Conservation (phyloP, 768 basidiomycete species). For the Boletus rubescentipes region DNA sequence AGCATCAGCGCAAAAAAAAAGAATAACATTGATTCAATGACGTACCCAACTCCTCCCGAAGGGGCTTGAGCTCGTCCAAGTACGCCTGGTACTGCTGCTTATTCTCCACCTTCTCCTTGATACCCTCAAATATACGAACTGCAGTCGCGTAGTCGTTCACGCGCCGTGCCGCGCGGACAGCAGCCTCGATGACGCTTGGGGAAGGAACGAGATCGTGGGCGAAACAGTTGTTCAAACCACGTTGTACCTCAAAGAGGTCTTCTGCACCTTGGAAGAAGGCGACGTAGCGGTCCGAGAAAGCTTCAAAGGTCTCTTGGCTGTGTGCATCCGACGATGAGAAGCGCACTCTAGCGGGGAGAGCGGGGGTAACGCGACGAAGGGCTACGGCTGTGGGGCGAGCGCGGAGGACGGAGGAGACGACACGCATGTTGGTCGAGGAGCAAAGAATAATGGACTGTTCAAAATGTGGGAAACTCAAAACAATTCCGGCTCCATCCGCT, state of each 20-base stretch:
- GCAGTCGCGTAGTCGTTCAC: constrained; percentile 98
- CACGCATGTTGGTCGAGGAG: constrained; percentile 47
- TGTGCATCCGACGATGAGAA: constrained; percentile 56
- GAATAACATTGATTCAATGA: neutral
- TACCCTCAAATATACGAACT: constrained; percentile 92
- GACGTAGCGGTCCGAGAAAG: constrained; percentile 92
- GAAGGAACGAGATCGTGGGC: constrained; percentile 96
- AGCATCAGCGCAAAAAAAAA: neutral
- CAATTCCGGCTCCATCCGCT: constrained; percentile 19
- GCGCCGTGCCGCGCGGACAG: constrained; percentile 81
- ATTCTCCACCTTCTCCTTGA: constrained; percentile 98
- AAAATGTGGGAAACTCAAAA: constrained; percentile 12
- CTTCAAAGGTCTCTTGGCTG: constrained; percentile 89
- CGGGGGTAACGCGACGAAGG: constrained; percentile 43
- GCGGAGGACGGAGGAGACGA: constrained; percentile 64
- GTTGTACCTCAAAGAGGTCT: constrained; percentile 98
- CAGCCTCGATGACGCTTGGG: constrained; percentile 80
- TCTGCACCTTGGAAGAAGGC: constrained; percentile 90
- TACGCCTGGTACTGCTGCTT: constrained; percentile 93
- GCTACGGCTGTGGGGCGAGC: constrained; percentile 50
- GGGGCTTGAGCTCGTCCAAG: constrained; percentile 82
- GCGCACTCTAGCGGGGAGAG: constrained; percentile 37
- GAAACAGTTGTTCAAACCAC: constrained; percentile 99
- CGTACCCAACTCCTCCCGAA: constrained; percentile 90
- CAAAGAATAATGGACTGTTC: neutral